Conservation (phyloP, 768 basidiomycete genomes). For the Solioccasus polychromus region DNA sequence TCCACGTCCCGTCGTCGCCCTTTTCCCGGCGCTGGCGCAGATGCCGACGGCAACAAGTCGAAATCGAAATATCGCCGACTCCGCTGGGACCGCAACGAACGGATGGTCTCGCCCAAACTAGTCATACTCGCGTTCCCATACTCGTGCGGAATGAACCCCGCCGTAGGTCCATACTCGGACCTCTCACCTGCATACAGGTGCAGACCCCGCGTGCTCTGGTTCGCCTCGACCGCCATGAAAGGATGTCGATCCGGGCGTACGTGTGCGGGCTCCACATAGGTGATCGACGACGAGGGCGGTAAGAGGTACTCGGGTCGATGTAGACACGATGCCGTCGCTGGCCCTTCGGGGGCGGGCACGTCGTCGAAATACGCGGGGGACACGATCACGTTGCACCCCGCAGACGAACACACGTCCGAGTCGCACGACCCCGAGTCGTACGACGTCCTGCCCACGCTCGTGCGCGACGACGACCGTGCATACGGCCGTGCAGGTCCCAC, state of each 20-base stretch:
- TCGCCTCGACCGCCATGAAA: background rate
- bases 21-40: background rate
- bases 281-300: conserved; percentile 16
- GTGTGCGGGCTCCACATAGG: conserved; percentile 18
- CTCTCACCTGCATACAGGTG: background rate
- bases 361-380: conserved; percentile 46
- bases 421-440: conserved; percentile 23
- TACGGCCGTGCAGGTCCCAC: background rate
- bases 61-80: conserved; percentile 27
- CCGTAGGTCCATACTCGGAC: conserved; percentile 25
- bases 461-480: conserved; percentile 13
- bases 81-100: conserved; percentile 10
- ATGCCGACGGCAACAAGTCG: conserved; percentile 20
- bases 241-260: conserved; percentile 5
- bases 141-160: conserved; percentile 27
- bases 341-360: conserved; percentile 43
- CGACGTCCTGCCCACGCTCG: conserved; percentile 3
- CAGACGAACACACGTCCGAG: conserved; percentile 14
- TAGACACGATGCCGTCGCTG: conserved; percentile 40
- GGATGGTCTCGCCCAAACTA: conserved; percentile 9
- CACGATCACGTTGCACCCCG: conserved; percentile 27
- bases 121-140: conserved; percentile 6
- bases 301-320: conserved; percentile 28
- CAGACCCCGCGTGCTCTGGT: conserved; percentile 3
- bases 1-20: too few species aligned